A percentile compares a stretch with the other conserved stretches of the same genome.
Conservation (phyloP, 768 basidiomycete genomes). For the Amanita rubescens region DNA sequence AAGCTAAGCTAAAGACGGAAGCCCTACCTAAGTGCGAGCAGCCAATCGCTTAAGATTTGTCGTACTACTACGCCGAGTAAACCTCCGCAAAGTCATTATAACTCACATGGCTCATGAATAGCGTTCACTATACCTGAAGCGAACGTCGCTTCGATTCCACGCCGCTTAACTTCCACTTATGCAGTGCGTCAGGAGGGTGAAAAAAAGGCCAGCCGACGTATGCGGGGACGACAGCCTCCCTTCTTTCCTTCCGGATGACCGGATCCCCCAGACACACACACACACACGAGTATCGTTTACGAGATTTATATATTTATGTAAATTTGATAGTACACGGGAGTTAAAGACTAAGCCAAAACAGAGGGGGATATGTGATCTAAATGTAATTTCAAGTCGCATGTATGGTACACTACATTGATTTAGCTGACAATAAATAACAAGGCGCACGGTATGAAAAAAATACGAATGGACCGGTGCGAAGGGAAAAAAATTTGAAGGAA, state of each 20-base stretch:
- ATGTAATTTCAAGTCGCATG: constrained; percentile 3
- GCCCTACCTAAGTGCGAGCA: neutral
- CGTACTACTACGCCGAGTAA: neutral
- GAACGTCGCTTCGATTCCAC: neutral
- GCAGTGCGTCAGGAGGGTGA: neutral
- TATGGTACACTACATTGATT: constrained; percentile 8
- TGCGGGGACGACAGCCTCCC: neutral
- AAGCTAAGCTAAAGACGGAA: neutral
- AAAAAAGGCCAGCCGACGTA: neutral
- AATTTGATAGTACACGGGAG: constrained; percentile 2
- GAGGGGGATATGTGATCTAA: neutral
- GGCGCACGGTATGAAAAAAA: constrained; percentile 1
- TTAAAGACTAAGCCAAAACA: neutral
- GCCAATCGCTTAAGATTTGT: neutral
- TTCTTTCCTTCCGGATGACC: too few species aligned
- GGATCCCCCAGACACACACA: neutral
- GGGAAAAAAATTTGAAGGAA: neutral
- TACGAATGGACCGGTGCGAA: neutral
- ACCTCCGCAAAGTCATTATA: neutral
- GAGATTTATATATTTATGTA: neutral
- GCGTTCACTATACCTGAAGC: neutral
- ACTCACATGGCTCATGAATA: neutral
- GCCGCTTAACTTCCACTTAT: neutral
- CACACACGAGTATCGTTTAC: neutral
- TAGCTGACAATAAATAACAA: constrained; percentile 2